Evolutionary conservation across 495 filamentous ascomycete genomes (phyloP), one percentile per base, ranked within the genome.

Genomic region (Penicillium riverlandense): DNA sequence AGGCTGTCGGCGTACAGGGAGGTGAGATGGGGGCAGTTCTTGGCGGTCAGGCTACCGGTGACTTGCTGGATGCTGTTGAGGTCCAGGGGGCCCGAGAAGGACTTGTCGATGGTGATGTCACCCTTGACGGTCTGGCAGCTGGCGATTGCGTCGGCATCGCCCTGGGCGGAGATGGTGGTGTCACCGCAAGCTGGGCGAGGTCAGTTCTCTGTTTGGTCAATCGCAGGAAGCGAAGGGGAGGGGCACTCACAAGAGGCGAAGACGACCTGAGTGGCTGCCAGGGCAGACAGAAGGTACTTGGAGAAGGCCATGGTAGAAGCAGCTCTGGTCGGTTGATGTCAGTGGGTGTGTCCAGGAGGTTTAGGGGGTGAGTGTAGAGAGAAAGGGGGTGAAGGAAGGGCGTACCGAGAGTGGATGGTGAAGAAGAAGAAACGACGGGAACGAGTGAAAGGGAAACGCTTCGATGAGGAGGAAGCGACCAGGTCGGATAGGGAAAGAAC

Each of bases 101-200:
- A 50, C 12, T 70, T 62, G 41, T 71, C 71, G 50, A 97, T 74
- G 35, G 80, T 72, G 38, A 99, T 66, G 57, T 75, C 75, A 50
- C 90, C 90, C 41, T 77, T 64, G 53, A 90, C 71, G 13, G 73
- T 85, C 29, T 67, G 59, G 73, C 92, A 99, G 42, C 67, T 58
- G 43, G 70, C 59, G 46, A 94, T 61, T 45, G 65, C 67, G 34
- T 80, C 77, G 40, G 86, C 86, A 71, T 98, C 90, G 56, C 75
- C 78, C 52, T 78, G 67, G 70, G 70, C 80, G 54, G 74, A 64
- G 67, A 95, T 77, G 38, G 76, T 86, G 55, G 76, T 67, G 31
- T 49, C 48, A 54, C 61, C 59, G 44, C 68, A 67, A 40, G 6
- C 28, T 12, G 12, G 29, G 38, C 29, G 35, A 12, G 22, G 9